Base-by-base conservation (phyloP, 345 rosid species). In the Brassica nigra region DNA sequence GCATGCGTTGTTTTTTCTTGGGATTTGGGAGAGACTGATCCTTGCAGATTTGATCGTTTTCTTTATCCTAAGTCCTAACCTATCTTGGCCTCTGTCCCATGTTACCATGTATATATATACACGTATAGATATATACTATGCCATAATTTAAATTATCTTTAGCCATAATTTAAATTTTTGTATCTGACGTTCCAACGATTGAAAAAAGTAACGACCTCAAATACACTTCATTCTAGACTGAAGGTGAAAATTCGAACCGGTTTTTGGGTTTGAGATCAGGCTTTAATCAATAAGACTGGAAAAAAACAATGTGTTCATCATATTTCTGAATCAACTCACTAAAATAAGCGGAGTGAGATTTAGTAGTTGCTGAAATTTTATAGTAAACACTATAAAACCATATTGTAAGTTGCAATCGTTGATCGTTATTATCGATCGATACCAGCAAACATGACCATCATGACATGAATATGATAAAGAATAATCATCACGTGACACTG, bases 41-140 rank as follows among this genome's bases (percentile, higher is more conserved):
- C 66, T 65, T 65, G 73, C 83, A 80, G 83, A 80, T 80, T 80
- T 80, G 83, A 80, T 80, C 83, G 15, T 64, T 70, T 75, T 75
- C 49, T 70, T 75, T 80, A 57, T 78, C 36, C 59, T 52, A 44
- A 0, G 54, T 47, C 54, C 34, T 57, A 28, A 62, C 59, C 62
- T 62, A 27, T 36, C 66, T 80, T 47, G 75, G 66, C 58, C 63
- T 61, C 57, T 74, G 78, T 65, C 52, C 62, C 82, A 61, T 68
- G 3, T 52, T 49, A 49, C 55, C 3, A 52, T n/a, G 7, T 49
- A 79, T 57, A 52, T 52, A 52, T 52, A 8, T 11, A 58, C 31
- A 2, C 6, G 28, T 61, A 61, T 61, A 61, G 2, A 61, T 11
- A 61, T 11, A 11, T 8, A 23, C 55, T 36, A 10, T 36, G 49